Evolutionary conservation across 495 filamentous ascomycete genomes (phyloP), one percentile per base, ranked within the genome.

Genomic region (Beverwykella pulmonaria): DNA sequence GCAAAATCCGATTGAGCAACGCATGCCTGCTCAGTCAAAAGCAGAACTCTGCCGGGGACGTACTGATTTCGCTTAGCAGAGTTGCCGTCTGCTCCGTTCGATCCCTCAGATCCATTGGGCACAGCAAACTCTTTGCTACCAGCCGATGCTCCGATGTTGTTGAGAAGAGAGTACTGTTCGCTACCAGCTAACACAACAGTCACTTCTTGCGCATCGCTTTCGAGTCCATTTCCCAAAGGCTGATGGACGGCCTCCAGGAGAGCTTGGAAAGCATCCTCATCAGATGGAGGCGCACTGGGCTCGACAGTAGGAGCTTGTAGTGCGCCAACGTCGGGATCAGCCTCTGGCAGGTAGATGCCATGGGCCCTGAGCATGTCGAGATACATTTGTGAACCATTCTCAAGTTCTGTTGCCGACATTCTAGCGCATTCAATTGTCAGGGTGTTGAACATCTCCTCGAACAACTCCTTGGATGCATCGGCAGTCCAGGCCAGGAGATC

Each of bases 371-470:
- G 52, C 52, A 54, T 54, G 52, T 54, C 52, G 52, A 54, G 52
- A 54, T 54, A 54, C 52, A 54, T 54, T 54, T 54, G 52, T 54
- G 52, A 54, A 54, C 52, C 52, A 54, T 54, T 54, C 52, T 54
- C 52, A 54, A 54, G 52, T 54, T 54, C 52, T 54, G 52, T 54
- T 54, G 52, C 52, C 52, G 52, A 54, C 52, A 54, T 54, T 54
- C 27, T 54, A 27, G 52, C 52, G 52, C 52, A 8, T 54, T 10
- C 52, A 54, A 54, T 54, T 54, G 52, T 54, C 52, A 23, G 20
- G 52, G 52, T 54, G 52, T 20, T 54, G 52, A 54, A 54, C 52
- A 54, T 54, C 52, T 54, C 52, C 52, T 54, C 52, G 52, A 54
- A 54, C 26, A 54, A 54, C 52, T 54, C 52, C 52, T 54, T 54